Base-by-base conservation (phyloP, 2,329 filamentous ascomycete species). In the Coleophoma cylindrospora region DNA sequence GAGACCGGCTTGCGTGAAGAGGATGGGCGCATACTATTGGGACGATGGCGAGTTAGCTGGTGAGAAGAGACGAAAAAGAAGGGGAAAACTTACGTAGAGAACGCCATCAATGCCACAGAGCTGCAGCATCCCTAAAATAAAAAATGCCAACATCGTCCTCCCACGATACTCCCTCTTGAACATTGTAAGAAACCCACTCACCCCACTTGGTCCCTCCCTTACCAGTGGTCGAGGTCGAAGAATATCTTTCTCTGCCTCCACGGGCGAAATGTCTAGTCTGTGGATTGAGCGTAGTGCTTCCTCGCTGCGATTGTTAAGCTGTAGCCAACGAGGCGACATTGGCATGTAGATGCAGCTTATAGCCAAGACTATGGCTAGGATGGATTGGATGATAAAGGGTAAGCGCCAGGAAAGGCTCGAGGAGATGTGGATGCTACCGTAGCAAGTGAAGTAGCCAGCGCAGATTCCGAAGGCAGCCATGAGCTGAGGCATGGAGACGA, bases 101-200 rank as follows among this genome's bases (percentile, higher is more conserved):
- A 83, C 72, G 1, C 75, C 80, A 52, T 84, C 80, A 43, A 84
- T 83, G 1, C 81, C 80, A 17, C 71, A 76, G 6, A 83, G 65
- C 54, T 84, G 81, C 34, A 77, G 70, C 70, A 81, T 78, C 2
- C 69, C 73, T 56, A 83, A 71, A 41, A 81, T 62, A 53, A 81
- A 82, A 0, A 78, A 65, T 1, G 72, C 78, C 21, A 83, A 64
- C 0, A 71, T 59, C 0, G 75, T 79, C 2, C 73, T 68, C 3
- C 64, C 63, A 3, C 74, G 67, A 33, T 74, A 74, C 4, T 70
- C 68, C 33, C 67, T 64, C n/a, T 60, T 59, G 51, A 67, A 53
- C n/a, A 51, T 46, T 17, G 14, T 40, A 12, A 53, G 19, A 33
- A 50, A 51, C 4, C 45, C 22, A 11, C 40, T 49, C 14, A 37